A percentile compares a stretch with the other conserved stretches of the same genome.
Conservation (phyloP, 495 filamentous ascomycete genomes). For the Penicillium psychrofluorescens region DNA sequence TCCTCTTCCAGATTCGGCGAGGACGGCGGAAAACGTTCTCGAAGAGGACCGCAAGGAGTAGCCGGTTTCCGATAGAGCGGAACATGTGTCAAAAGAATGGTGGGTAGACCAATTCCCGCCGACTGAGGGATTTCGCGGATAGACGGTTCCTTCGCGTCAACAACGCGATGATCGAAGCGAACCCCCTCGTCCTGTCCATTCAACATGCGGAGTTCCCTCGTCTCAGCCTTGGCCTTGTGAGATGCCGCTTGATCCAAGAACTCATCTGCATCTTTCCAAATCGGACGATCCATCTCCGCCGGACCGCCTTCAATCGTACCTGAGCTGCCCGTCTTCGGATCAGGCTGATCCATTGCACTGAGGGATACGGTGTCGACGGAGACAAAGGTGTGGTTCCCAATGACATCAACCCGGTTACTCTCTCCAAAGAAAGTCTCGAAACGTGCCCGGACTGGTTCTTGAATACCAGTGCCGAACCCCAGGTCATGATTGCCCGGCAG, state of each 20-base stretch:
- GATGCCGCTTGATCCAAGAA: conserved; percentile 61
- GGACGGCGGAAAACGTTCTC: conserved; percentile 72
- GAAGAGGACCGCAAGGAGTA: conserved; percentile 84
- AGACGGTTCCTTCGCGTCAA: conserved; percentile 18
- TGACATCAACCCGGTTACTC: conserved; percentile 76
- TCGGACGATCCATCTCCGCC: conserved; percentile 39
- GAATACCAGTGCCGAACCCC: conserved; percentile 84
- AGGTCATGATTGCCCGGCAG: conserved; percentile 95
- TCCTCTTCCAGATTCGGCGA: conserved; percentile 58
- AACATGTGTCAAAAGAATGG: conserved; percentile 82
- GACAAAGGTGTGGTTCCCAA: conserved; percentile 94
- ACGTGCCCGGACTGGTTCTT: conserved; percentile 66
- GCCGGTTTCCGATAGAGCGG: conserved; percentile 74
- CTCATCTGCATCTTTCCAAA: conserved; percentile 69
- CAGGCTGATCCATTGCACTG: conserved; percentile 57
- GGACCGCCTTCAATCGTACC: conserved; percentile 28
- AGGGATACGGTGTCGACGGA: conserved; percentile 83
- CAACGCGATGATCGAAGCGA: conserved; percentile 41
- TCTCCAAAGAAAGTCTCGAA: conserved; percentile 88
- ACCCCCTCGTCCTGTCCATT: conserved; percentile 36
- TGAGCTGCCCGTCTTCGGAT: conserved; percentile 39
- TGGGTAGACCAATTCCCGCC: conserved; percentile 53
- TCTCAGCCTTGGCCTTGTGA: conserved; percentile 34
- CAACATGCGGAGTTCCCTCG: conserved; percentile 31
- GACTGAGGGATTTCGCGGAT: conserved; percentile 16